These are phyloP conservation scores for Pseudogymnoascus sp. DNA, from an alignment of 2,329 filamentous ascomycete species.

Conservation along the genomic window DNA sequence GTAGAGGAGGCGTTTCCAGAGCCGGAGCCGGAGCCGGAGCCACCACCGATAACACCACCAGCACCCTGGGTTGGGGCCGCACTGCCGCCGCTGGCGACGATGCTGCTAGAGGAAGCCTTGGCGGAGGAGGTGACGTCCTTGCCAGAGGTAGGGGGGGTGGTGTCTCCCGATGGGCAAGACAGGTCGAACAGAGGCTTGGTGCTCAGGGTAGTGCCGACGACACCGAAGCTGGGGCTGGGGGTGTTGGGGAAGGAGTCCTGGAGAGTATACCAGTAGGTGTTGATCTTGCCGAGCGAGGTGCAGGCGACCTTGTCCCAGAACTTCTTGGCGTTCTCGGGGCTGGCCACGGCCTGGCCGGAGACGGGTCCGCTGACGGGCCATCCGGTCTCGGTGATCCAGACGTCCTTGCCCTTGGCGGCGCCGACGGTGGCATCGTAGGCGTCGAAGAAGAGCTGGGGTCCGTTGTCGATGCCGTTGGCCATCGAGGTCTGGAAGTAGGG, in stretches of 20 bases:
- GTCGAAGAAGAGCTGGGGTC: conserved; percentile 58
- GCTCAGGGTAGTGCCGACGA: conserved; percentile 49
- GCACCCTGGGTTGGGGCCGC: background rate
- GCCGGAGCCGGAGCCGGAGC: background rate
- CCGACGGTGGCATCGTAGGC: conserved; percentile 53
- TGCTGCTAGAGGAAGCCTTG: background rate
- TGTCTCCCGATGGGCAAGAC: conserved; percentile 39
- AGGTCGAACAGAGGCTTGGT: conserved; percentile 55
- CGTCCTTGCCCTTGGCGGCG: conserved; percentile 56
- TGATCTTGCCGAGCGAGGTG: conserved; percentile 54
- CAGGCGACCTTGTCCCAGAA: conserved; percentile 79
- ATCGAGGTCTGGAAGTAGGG: conserved; percentile 71
- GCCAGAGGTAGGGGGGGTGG: background rate
- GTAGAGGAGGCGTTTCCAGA: background rate
- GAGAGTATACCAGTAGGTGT: conserved; percentile 72
- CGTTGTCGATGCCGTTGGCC: conserved; percentile 57
- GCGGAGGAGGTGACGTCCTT: background rate
- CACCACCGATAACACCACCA: background rate
- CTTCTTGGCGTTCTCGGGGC: conserved; percentile 59
- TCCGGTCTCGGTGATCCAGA: conserved; percentile 86
- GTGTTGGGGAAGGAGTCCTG: conserved; percentile 55
- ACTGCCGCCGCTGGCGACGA: background rate
- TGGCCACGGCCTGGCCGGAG: conserved; percentile 55
- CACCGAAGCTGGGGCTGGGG: conserved; percentile 62
- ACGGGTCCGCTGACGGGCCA: conserved; percentile 68